Base-by-base conservation (phyloP, 108 stramenopile genomes). In the Hondaea fermentalgiana region DNA sequence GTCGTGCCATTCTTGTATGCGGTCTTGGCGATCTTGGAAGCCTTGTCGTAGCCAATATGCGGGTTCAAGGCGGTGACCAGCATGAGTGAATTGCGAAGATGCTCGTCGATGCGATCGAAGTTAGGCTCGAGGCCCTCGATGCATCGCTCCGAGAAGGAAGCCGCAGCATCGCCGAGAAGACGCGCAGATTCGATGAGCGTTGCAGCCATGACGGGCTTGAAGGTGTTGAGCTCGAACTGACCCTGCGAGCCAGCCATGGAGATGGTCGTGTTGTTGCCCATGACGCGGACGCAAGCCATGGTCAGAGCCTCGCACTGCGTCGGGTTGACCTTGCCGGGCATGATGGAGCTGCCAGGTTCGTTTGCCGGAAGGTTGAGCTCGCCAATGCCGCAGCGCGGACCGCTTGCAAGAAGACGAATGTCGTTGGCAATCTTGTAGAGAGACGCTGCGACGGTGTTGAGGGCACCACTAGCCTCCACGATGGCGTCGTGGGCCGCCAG, bases 281-380 rank as follows among this genome's bases (percentile, higher is more conserved):
- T 97, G n/a, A 98, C 98, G 92, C 97, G 97, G 51, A 97, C 97
- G 88, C 96, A 96, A 29, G 97, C 97, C 99, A 99, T 99, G 58
- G 99, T 98, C 47, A 99, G 60, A n/a, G 99, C 97, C 91, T 99
- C 97, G 91, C 98, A 98, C 92, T 98, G 98, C 8, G 97, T 98
- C 6, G 99, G 99, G 91, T 99, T 99, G 55, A 99, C 97, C 92
- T 99, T 99, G n/a, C 99, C 99, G 6, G 99, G 99, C 99, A 99
- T 99, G 93, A 99, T 99, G 88, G 94, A 95, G 43, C 93, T 93
- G n/a, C 99, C 99, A 0, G 99, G 99, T 91, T 99, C 99, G 87
- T 99, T 99, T 60, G 95, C 97, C 5, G 99, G 99, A 14, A 99
- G 91, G 45, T 91, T 90, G 55, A 99, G 87, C 76, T 99, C 99